Evolutionary conservation across 2,329 filamentous ascomycete species (phyloP).

Genomic region (Alternaria ethzedia): DNA sequence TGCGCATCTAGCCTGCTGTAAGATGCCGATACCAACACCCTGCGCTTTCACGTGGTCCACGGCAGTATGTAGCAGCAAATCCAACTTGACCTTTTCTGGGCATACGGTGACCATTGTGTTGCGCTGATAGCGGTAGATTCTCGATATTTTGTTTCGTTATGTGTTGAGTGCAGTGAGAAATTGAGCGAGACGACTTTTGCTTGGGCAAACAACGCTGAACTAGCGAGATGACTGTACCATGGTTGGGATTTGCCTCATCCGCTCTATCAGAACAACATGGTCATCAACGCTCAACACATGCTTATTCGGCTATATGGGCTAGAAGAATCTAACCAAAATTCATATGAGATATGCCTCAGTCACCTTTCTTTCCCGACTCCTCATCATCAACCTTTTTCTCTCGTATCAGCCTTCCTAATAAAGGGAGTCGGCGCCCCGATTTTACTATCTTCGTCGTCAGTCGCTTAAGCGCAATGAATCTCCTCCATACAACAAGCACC

Average conservation of each 20-base stretch:
- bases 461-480: not conserved
- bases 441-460: not conserved
- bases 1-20: not conserved
- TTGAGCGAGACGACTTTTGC: not conserved
- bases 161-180: not conserved
- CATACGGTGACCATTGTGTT: not conserved
- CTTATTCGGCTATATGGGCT: fast-evolving
- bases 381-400: not conserved
- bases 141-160: not conserved
- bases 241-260: not conserved
- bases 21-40: not conserved
- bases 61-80: not conserved
- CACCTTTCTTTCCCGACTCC: not conserved
- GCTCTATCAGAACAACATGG: fast-evolving
- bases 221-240: not conserved
- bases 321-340: not conserved
- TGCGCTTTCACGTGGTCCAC: not conserved
- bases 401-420: not conserved
- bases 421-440: fast-evolving
- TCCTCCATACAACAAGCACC: not conserved
- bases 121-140: not conserved
- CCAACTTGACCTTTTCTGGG: not conserved
- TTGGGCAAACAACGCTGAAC: not conserved
- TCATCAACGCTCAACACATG: not conserved
- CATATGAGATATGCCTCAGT: not conserved